These are phyloP conservation scores for Misopates orontium DNA, from an alignment of 257 asterid genomes.

Conservation along the genomic window DNA sequence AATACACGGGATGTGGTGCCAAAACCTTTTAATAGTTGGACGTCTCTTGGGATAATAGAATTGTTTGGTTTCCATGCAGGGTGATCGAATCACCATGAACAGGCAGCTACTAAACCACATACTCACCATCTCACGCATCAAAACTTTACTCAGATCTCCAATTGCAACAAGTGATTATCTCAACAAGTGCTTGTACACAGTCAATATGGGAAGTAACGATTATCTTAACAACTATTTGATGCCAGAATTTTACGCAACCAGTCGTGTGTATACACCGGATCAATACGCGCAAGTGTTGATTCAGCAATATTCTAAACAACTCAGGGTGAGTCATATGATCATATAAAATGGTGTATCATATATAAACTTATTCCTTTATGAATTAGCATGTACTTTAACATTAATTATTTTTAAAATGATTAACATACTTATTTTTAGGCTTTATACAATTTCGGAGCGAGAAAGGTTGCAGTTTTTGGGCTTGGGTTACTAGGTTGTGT, in stretches of 20 bases:
- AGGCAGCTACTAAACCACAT: background rate
- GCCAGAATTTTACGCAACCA: slow-evolving; percentile 48
- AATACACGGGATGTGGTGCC: too few species aligned
- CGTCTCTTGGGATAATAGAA: too few species aligned
- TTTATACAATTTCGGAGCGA: slow-evolving; percentile 46
- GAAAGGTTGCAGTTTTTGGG: slow-evolving; percentile 54
- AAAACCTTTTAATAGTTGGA: too few species aligned
- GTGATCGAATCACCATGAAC: background rate
- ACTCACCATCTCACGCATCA: background rate
- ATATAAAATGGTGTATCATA: too few species aligned
- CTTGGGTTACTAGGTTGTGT: slow-evolving; percentile 46
- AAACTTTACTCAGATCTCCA: background rate
- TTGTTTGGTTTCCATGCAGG: background rate
- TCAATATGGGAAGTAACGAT: slow-evolving; percentile 60
- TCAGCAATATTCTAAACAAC: slow-evolving; percentile 45
- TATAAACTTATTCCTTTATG: too few species aligned
- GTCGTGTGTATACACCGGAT: slow-evolving; percentile 36
- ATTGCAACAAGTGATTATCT: slow-evolving; percentile 22
- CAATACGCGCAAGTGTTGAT: slow-evolving; percentile 49
- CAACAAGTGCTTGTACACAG: slow-evolving; percentile 54
- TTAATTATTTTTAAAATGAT: too few species aligned
- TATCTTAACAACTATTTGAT: slow-evolving; percentile 63
- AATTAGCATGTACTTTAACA: too few species aligned
- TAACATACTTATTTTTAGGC: slow-evolving; percentile 22
- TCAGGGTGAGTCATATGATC: slow-evolving; percentile 28